Evolutionary conservation across 495 filamentous ascomycete species (phyloP).

Genomic region (Penicillium roqueforti): DNA sequence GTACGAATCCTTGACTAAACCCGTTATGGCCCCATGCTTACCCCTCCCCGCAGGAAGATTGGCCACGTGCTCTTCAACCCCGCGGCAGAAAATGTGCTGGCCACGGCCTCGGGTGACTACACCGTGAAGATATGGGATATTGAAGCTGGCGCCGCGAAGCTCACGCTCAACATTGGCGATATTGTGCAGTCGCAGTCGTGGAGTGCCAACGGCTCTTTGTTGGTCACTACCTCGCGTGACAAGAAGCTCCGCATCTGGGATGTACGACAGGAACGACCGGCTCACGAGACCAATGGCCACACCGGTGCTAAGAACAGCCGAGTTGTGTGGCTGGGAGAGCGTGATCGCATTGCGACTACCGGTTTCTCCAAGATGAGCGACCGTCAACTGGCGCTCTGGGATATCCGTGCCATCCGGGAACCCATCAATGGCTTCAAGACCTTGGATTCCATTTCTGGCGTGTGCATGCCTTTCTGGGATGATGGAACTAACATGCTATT

Average conservation of each 20-base stretch:
- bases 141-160: constrained; percentile 63
- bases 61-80: constrained; percentile 98
- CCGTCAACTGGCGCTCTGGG: constrained; percentile 92
- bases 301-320: constrained; percentile 94
- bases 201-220: constrained; percentile 84
- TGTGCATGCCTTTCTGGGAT: constrained; percentile 99
- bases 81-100: constrained; percentile 90
- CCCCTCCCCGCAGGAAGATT: constrained; percentile 62
- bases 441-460: constrained; percentile 91
- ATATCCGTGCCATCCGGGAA: constrained; percentile 71
- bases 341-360: constrained; percentile 89
- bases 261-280: constrained; percentile 83
- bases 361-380: constrained; percentile 99
- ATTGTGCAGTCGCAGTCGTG: constrained; percentile 94
- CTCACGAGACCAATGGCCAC: constrained; percentile 81
- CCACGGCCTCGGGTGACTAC: constrained; percentile 90
- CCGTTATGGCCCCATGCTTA: constrained; percentile 11
- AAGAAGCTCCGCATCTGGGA: constrained; percentile 99
- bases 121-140: constrained; percentile 97
- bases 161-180: constrained; percentile 78
- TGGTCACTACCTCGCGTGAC: constrained; percentile 93
- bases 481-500: constrained; percentile 91
- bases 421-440: constrained; percentile 85
- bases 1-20: constrained; percentile 23
- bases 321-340: constrained; percentile 93